Percentiles rank a stretch among this genome's conserved stretches.
Conservation (phyloP, 257 asterid genomes). For the Jacaranda mimosifolia region DNA sequence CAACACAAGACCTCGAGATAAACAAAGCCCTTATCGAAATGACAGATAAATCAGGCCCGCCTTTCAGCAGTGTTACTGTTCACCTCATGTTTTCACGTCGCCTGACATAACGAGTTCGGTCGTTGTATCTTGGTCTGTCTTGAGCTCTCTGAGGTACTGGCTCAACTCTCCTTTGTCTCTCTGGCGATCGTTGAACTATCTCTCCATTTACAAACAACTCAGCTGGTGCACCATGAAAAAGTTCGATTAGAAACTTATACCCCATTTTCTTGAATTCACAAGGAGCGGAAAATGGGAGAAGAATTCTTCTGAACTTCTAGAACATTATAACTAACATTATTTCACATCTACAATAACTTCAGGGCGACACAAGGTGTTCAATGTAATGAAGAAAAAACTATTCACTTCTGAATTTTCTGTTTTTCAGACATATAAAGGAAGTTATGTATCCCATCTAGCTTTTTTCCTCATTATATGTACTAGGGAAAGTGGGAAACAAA, state of each 20-base stretch:
- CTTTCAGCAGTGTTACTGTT: slow-evolving; percentile 11
- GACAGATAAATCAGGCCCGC: not conserved
- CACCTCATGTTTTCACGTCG: slow-evolving; percentile 76
- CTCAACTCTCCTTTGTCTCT: slow-evolving; percentile 94
- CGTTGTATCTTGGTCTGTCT: slow-evolving; percentile 95
- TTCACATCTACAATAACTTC: slow-evolving; percentile 1
- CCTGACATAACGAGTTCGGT: slow-evolving; percentile 81
- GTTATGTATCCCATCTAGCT: not conserved
- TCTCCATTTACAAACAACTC: slow-evolving; percentile 91
- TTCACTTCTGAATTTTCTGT: not conserved
- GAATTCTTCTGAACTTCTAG: not conserved
- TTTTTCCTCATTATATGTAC: not conserved
- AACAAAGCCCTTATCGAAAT: slow-evolving; percentile 10
- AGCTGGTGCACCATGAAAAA: slow-evolving; percentile 50
- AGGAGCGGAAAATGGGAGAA: not conserved
- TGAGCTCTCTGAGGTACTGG: slow-evolving; percentile 92
- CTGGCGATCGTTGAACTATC: slow-evolving; percentile 93
- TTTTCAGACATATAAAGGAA: slow-evolving; percentile 5
- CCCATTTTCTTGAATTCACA: not conserved
- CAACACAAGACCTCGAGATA: slow-evolving; percentile 5
- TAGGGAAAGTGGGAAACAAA: not conserved
- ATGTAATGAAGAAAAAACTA: not conserved
- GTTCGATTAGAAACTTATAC: not conserved
- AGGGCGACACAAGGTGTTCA: slow-evolving; percentile 10
- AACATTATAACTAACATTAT: not conserved